A percentile compares a stretch with the other conserved stretches of the same genome.
These are phyloP conservation scores for Zygotorulaspora chibaensis DNA, from an alignment of 805 yeast genomes.

Conservation along the genomic window DNA sequence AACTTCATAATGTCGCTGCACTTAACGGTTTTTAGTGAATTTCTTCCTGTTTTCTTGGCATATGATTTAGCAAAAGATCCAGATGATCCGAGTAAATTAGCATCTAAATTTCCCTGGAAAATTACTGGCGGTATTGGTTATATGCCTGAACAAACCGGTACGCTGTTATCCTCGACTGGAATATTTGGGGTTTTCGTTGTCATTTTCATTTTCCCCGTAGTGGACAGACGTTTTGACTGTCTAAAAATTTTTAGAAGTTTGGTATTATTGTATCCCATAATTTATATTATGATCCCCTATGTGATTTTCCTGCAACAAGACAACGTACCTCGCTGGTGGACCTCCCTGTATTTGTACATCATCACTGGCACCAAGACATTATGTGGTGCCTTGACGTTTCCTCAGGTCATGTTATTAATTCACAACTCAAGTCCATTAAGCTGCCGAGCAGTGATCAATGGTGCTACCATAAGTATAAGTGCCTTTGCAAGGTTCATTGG, in stretches of 20 bases:
- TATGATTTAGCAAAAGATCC: constrained; percentile 26
- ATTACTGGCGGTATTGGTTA: constrained; percentile 52
- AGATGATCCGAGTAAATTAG: constrained; percentile 18
- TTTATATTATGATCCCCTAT: constrained; percentile 46
- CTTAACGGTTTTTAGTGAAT: constrained; percentile 47
- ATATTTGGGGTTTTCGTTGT: constrained; percentile 48
- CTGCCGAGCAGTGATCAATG: constrained; percentile 57
- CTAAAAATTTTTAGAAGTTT: constrained; percentile 42
- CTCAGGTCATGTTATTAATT: constrained; percentile 49
- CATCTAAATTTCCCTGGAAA: constrained; percentile 44
- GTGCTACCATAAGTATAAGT: constrained; percentile 48
- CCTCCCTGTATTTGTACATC: constrained; percentile 30
- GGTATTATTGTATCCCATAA: constrained; percentile 41
- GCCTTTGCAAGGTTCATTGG: constrained; percentile 55
- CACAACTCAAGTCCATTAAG: constrained; percentile 52
- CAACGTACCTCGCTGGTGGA: constrained; percentile 27
- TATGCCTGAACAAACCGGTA: constrained; percentile 45
- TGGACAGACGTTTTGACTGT: constrained; percentile 47
- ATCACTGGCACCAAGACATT: constrained; percentile 37
- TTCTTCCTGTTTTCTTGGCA: constrained; percentile 53
- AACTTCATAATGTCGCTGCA: constrained; percentile 46
- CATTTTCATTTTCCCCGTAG: constrained; percentile 46
- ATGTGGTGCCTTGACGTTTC: constrained; percentile 46
- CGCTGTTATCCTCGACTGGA: constrained; percentile 50
- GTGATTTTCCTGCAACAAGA: constrained; percentile 41